Evolutionary conservation across 2,329 filamentous ascomycete genomes (phyloP), one percentile per base, ranked within the genome.

Genomic region (Fusarium beomiforme): DNA sequence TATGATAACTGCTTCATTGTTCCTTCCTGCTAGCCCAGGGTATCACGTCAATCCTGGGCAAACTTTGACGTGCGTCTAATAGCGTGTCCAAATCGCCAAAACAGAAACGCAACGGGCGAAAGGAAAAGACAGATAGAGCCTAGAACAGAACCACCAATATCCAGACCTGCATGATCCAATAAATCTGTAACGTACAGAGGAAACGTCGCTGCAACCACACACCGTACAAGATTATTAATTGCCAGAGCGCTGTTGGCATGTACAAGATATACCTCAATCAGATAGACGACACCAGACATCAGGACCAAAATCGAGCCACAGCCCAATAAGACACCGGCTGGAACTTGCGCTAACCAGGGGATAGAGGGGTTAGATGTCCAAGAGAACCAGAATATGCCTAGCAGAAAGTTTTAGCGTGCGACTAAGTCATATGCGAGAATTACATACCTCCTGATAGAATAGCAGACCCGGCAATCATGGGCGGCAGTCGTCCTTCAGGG

Each of bases 331-430:
- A 33, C 17, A 1, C 51, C 37, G 0, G 37, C 26, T 4, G 51
- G 0, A 31, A 24, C 37, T 23, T 55, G 51, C 3, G 37, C 6
- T 1, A 33, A 9, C 51, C 51, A 55, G 29, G 29, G 12, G 1
- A 31, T 29, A 8, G 51, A 31, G 10, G 1, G 42, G 6, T 1
- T 44, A 1, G 37, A 55, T 0, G 51, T 44, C 51, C 51, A 55
- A 4, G 36, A 24, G 1, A 55, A 44, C 51, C 51, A 54, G 8
- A 54, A 54, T 5, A 43, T 54, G 3, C 50, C 50, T 54, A 1
- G n/a, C 19, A 7, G 0, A 43, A 23, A 2, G 10, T 19, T 24
- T 54, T 8, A 54, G 50, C 29, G 1, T 0, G 1, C 0, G 5
- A 3, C 11, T 14, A 2, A 6, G 5, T 12, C 0, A 19, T 1